Base-by-base conservation (phyloP, 140 eudicot species). In the Stevia rebaudiana region DNA sequence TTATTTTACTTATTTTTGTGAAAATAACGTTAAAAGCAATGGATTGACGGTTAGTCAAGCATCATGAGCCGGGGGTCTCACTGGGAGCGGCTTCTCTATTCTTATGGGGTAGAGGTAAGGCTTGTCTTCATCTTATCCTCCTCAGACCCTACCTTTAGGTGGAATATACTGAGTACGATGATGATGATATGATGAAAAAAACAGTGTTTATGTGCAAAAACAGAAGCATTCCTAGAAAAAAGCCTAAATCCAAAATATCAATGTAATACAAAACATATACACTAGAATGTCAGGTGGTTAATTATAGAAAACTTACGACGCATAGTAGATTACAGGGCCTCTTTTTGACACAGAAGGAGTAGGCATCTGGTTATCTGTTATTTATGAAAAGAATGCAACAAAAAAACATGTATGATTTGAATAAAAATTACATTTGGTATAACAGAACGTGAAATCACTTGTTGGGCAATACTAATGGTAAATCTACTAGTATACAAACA, bases 261-360 rank as follows among this genome's bases (percentile, higher is more conserved):
- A 43, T 39, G 30, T 36, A 48, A 48, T 30, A 42, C 18, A 50
- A n/a, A 5, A 18, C 57, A 61, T 17, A 30, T 51, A 30, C 33
- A 7, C 59, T 39, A 55, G 56, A 74, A 47, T 33, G 31, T 21
- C 37, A 48, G 10, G 53, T 23, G 62, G 31, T 70, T 25, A 48
- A 65, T 13, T 47, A 6, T 22, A 48, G 11, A 53, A 69, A 46
- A 48, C 96, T 81, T 79, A 92, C 98, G 98, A 69, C 24, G 95
- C 82, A 71, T 92, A 92, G 76, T 76, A 92, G 35, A 92, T 85
- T 50, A 81, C 66, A 37, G 92, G 91, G 44, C 78, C 80, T 54
- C 63, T 49, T 47, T 68, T 81, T 53, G 79, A 46, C 54, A 78
- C 76, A 0, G 86, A 69, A 46, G 74, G 70, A 65, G 87, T 63